Percentiles rank a stretch among this genome's conserved stretches.
These are phyloP conservation scores for Coemansia sp. DNA, from an alignment of 192 early-diverging fungal genomes.

Conservation along the genomic window DNA sequence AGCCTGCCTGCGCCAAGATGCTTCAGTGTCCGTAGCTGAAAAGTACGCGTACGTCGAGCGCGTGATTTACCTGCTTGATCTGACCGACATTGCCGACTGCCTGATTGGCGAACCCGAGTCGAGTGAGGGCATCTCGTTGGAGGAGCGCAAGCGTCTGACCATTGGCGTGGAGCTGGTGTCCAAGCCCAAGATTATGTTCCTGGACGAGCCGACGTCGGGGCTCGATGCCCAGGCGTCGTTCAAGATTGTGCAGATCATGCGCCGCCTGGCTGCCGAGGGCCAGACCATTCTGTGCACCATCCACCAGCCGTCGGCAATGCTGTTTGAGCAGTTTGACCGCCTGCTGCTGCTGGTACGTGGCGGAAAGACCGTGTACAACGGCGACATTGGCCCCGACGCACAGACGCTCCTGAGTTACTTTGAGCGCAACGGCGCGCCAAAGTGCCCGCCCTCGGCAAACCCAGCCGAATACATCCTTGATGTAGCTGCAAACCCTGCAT, in stretches of 20 bases:
- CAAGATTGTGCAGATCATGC: conserved; percentile 67
- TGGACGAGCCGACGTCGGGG: conserved; percentile 83
- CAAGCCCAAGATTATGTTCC: conserved; percentile 67
- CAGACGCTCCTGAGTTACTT: conserved; percentile 69
- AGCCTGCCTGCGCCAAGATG: conserved; percentile 61
- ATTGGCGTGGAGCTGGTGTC: conserved; percentile 77
- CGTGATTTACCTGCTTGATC: conserved; percentile 66
- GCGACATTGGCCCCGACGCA: conserved; percentile 71
- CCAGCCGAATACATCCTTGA: conserved; percentile 88
- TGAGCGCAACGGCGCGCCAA: conserved; percentile 70
- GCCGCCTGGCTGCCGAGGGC: conserved; percentile 56
- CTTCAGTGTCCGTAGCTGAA: conserved; percentile 55
- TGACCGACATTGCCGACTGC: conserved; percentile 65
- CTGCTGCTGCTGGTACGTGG: conserved; percentile 70
- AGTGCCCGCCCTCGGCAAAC: conserved; percentile 65
- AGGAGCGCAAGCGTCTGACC: conserved; percentile 76
- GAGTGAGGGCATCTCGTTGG: conserved; percentile 70
- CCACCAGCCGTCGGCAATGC: conserved; percentile 70
- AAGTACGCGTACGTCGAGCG: conserved; percentile 65
- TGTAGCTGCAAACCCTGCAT: conserved; percentile 60
- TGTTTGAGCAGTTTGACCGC: conserved; percentile 78
- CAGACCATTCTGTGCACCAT: conserved; percentile 71
- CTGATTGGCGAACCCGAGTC: conserved; percentile 63
- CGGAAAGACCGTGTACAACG: conserved; percentile 77
- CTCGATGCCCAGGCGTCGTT: conserved; percentile 66